These are phyloP conservation scores for Grosmannia huntii DNA, from an alignment of 2,329 filamentous ascomycete species.

Conservation along the genomic window DNA sequence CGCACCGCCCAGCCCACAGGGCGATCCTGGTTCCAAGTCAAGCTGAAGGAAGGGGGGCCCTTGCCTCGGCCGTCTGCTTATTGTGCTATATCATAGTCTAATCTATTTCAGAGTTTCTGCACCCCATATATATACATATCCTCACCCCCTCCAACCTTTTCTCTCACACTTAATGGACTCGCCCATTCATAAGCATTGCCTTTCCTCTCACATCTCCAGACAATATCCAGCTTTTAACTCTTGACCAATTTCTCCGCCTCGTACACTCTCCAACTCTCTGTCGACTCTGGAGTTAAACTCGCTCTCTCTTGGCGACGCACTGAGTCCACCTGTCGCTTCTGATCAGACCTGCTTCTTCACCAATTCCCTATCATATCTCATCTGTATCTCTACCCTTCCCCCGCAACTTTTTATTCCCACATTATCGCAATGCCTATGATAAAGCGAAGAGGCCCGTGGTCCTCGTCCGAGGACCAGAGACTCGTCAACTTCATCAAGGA, in stretches of 20 bases:
- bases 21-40: slow-evolving; percentile 3
- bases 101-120: not conserved
- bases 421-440: not conserved
- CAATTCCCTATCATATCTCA: not conserved
- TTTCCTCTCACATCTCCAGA: not conserved
- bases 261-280: not conserved
- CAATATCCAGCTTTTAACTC: not conserved
- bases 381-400: not conserved
- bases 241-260: not conserved
- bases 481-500: slow-evolving; percentile 54
- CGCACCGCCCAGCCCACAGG: slow-evolving; percentile 6
- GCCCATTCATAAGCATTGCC: not conserved
- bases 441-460: slow-evolving; percentile 52
- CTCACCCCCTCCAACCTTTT: slow-evolving; percentile 1
- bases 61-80: slow-evolving; percentile 5
- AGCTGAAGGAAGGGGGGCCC: slow-evolving; percentile 7
- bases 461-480: slow-evolving; percentile 54
- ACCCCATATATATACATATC: not conserved
- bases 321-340: not conserved
- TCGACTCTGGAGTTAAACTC: not conserved
- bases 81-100: not conserved
- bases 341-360: not conserved
- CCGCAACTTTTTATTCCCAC: not conserved
- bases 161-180: not conserved
- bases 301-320: not conserved